phyloP scores from a whole-genome alignment of 768 basidiomycete species.

The Tulasnella sp. region DNA sequence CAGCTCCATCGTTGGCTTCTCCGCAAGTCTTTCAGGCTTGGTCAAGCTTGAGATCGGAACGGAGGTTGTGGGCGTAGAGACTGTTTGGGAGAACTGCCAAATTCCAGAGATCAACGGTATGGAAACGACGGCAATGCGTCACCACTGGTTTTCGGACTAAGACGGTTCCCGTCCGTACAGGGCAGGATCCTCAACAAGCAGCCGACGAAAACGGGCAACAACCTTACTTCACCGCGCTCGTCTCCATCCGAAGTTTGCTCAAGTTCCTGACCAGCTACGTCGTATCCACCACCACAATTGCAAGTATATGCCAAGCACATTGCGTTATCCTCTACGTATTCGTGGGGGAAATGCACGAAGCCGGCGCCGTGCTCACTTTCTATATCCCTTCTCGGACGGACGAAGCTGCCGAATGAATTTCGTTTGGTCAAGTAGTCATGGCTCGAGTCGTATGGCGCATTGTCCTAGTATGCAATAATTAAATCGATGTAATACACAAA shows the following conservation, averaged over 20 bases:
- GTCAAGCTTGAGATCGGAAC: constrained; percentile 52
- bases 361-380: not conserved
- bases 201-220: not conserved
- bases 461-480: not conserved
- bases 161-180: not conserved
- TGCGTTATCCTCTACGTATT: not conserved
- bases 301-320: not conserved
- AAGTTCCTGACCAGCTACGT: not conserved
- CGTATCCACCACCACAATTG: not conserved
- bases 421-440: not conserved
- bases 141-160: not conserved
- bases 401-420: not conserved
- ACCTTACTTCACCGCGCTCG: not conserved
- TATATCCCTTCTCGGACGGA: not conserved
- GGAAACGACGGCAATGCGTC: not conserved
- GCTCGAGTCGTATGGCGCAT: not conserved
- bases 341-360: not conserved
- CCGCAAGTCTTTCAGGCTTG: constrained; percentile 57
- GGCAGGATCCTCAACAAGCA: not conserved
- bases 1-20: constrained; percentile 59
- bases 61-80: constrained; percentile 68
- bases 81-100: constrained; percentile 65
- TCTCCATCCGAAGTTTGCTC: not conserved
- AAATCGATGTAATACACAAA: not conserved
- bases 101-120: constrained; percentile 42